Conservation (phyloP, 306 rosid species). For the Spatholobus suberectus region DNA sequence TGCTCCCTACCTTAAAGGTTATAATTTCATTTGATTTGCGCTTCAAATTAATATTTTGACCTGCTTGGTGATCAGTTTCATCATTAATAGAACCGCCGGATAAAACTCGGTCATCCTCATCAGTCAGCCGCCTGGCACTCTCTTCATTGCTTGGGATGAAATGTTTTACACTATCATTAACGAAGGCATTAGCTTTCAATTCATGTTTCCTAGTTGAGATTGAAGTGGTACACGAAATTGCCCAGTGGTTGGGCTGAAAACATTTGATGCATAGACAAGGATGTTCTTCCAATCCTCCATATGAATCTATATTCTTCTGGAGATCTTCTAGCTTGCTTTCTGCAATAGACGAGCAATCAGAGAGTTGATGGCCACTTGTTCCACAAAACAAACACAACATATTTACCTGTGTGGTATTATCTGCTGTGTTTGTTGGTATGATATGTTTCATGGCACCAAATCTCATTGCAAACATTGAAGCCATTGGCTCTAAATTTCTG, state of each 20-base stretch:
- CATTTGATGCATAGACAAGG: constrained; percentile 67
- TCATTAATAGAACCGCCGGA: constrained; percentile 35
- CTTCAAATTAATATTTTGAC: constrained; percentile 45
- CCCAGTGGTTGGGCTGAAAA: constrained; percentile 70
- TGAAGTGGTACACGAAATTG: constrained; percentile 63
- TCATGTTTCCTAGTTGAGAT: constrained; percentile 47
- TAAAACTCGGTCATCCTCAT: constrained; percentile 37
- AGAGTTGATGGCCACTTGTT: constrained; percentile 66
- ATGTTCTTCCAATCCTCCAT: constrained; percentile 45
- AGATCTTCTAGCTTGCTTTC: constrained; percentile 64
- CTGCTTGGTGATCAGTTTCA: constrained; percentile 38
- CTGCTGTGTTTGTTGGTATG: constrained; percentile 46
- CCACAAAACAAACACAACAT: constrained; percentile 77
- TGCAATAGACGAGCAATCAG: constrained; percentile 55
- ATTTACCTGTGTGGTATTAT: constrained; percentile 41
- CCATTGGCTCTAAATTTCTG: constrained; percentile 59
- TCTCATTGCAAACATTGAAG: constrained; percentile 72
- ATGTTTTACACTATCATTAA: constrained; percentile 38
- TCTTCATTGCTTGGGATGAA: constrained; percentile 38
- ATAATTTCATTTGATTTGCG: constrained; percentile 41
- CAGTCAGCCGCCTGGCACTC: constrained; percentile 41
- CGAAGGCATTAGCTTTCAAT: constrained; percentile 36
- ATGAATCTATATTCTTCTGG: constrained; percentile 49
- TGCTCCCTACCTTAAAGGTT: constrained; percentile 37
- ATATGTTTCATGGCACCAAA: constrained; percentile 62